Evolutionary conservation across 768 basidiomycete genomes (phyloP), one percentile per base, ranked within the genome.

Genomic region (Termitomyces sp.): DNA sequence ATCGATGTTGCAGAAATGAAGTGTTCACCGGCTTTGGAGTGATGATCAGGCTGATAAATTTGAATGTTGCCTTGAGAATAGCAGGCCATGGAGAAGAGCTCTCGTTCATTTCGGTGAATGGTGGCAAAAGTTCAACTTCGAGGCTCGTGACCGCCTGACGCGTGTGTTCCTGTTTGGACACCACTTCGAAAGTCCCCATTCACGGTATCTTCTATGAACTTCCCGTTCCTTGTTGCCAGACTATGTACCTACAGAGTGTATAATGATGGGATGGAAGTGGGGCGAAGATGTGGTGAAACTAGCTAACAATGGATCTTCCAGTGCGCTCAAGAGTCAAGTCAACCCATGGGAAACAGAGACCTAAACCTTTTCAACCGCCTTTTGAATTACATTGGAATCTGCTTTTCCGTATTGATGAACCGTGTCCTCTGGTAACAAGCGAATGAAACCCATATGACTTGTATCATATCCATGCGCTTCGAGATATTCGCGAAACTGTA

Each of bases 401-500:
- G 15, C 15, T 1, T 46, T 54, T 30, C 45, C 45, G 8, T 41
- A 28, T 38, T 5, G 35, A 30, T 26, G 21, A 41, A 14, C 9
- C 15, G 37, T 17, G 3, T 44, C 43, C 24, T 46, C 24, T 10
- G 15, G 15, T 38, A 26, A 37, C 11, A 24, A 41, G 19, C 5
- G 37, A 10, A 21, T 26, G 17, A 59, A 45, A 8, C 61, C 64
- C 60, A 64, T 64, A 24, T 11, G 46, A 21, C 57, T 58, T 12
- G 60, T 62, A 44, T 64, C 60, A 38, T 60, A 64, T 17, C 63
- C 63, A 38, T 62, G 22, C 3, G 35, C 59, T 24, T 62, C 59
- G 32, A 64, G 54, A 42, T 64, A 64, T 11, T 55, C 56, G 14
- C 63, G 60, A 46, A 62, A 64, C 63, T 60, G 54, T 38, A 14